Conservation (phyloP, 257 asterid species). For the Haberlea rhodopensis region DNA sequence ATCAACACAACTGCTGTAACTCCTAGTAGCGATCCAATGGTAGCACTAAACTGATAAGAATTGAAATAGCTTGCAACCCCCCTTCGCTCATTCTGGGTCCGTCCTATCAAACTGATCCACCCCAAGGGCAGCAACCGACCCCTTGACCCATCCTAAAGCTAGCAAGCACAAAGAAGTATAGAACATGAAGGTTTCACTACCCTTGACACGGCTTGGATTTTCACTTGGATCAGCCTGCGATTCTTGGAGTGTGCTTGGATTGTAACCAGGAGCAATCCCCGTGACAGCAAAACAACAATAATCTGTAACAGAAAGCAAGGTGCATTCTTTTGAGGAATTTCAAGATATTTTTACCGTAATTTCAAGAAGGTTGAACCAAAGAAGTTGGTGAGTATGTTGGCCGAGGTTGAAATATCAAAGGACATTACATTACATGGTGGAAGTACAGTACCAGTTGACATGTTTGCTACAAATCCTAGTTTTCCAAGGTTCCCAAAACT, state of each 20-base stretch:
- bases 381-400: constrained; percentile 54
- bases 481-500: constrained; percentile 42
- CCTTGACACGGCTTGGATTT: constrained; percentile 33
- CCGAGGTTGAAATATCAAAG: constrained; percentile 35
- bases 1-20: too few relatives aligned
- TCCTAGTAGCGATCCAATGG: too few relatives aligned
- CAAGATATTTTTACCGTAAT: constrained; percentile 27
- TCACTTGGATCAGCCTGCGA: constrained; percentile 36
- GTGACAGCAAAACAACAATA: too few relatives aligned
- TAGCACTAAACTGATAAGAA: too few relatives aligned
- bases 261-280: constrained; percentile 42
- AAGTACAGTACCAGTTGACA: constrained; percentile 49
- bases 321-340: background rate
- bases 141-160: constrained; percentile 58
- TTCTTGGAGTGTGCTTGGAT: constrained; percentile 47
- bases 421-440: constrained; percentile 32
- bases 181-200: constrained; percentile 42
- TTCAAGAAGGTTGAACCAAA: constrained; percentile 59
- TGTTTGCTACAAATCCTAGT: constrained; percentile 51
- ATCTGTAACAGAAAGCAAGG: background rate
- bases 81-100: too few relatives aligned
- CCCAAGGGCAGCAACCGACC: constrained; percentile 49
- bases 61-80: too few relatives aligned
- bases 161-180: constrained; percentile 39
- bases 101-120: constrained; percentile 53